phyloP scores from a whole-genome alignment of 768 basidiomycete species.

The Hygrophorus pudorinus region DNA sequence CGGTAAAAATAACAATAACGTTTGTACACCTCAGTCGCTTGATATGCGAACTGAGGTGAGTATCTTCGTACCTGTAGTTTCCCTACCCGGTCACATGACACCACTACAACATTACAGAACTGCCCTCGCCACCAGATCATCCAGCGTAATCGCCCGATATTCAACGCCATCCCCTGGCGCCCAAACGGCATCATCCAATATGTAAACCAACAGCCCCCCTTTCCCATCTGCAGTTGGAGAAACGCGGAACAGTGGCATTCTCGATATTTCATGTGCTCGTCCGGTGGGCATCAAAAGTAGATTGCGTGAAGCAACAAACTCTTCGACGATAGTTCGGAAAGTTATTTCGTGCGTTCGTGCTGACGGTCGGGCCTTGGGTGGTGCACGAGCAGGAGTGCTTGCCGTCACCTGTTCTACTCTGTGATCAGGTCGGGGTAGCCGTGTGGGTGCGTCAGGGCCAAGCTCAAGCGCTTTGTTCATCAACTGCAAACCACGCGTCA shows the following conservation, averaged over 20 bases:
- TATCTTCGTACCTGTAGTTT: too few relatives aligned
- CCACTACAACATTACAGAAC: background rate
- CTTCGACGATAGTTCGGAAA: constrained; percentile 90
- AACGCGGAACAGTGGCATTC: constrained; percentile 85
- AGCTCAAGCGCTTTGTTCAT: constrained; percentile 93
- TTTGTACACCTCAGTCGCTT: too few relatives aligned
- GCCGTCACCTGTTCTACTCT: constrained; percentile 32
- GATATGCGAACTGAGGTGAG: too few relatives aligned
- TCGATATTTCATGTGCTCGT: constrained; percentile 69
- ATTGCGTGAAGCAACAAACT: constrained; percentile 76
- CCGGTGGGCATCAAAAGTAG: constrained; percentile 86
- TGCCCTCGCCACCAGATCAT: constrained; percentile 71
- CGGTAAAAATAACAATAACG: too few relatives aligned
- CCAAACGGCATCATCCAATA: constrained; percentile 93
- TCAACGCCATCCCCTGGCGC: constrained; percentile 52
- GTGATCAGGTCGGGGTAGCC: constrained; percentile 60
- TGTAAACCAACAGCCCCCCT: constrained; percentile 82
- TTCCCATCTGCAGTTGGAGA: constrained; percentile 71
- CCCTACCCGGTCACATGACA: too few relatives aligned
- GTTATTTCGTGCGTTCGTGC: constrained; percentile 73
- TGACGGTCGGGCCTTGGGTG: constrained; percentile 30
- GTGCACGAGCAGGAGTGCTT: constrained; percentile 20
- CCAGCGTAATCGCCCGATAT: constrained; percentile 72
- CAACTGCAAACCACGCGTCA: constrained; percentile 79
- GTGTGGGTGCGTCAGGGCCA: constrained; percentile 63